Evolutionary conservation across 164 flowering plant species (phyloP).

Genomic region (Santalum album): DNA sequence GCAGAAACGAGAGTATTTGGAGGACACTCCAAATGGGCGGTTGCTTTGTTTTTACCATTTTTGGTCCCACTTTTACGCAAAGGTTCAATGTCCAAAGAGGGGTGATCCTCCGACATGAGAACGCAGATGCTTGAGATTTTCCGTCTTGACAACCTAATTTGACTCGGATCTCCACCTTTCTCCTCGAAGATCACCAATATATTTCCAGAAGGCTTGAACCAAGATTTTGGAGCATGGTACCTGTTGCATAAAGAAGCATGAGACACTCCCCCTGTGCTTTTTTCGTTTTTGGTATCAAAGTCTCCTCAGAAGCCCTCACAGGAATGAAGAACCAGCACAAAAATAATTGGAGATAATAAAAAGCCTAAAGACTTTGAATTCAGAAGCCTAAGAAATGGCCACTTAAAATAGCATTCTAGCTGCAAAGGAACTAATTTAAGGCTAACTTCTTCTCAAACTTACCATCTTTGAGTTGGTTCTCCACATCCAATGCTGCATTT

Average conservation of each 20-base stretch:
- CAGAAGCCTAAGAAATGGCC: too few relatives aligned
- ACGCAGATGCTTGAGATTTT: constrained; percentile 41
- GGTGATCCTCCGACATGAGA: constrained; percentile 54
- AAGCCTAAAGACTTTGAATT: too few relatives aligned
- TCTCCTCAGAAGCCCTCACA: too few relatives aligned
- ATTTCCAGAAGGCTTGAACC: constrained; percentile 92
- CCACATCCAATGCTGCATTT: constrained; percentile 92
- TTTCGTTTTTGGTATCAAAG: too few relatives aligned
- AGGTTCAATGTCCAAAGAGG: constrained; percentile 25
- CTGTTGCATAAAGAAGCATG: constrained; percentile 25
- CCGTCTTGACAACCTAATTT: constrained; percentile 61
- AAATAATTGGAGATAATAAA: too few relatives aligned
- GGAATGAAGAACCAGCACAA: too few relatives aligned
- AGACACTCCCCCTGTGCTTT: constrained; percentile 6
- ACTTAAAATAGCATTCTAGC: neutral
- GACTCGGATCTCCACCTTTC: constrained; percentile 86
- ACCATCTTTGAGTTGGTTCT: constrained; percentile 97
- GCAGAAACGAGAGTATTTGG: constrained; percentile 32
- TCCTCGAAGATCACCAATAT: constrained; percentile 87
- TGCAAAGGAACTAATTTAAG: neutral
- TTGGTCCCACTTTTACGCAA: constrained; percentile 12
- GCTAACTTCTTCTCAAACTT: constrained; percentile 7
- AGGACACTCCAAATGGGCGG: constrained; percentile 56
- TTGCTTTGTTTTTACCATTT: constrained; percentile 16
- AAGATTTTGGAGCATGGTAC: constrained; percentile 97